These are phyloP conservation scores for Raddia distichophylla DNA, from an alignment of 176 grass and related monocot genomes.

Conservation along the genomic window DNA sequence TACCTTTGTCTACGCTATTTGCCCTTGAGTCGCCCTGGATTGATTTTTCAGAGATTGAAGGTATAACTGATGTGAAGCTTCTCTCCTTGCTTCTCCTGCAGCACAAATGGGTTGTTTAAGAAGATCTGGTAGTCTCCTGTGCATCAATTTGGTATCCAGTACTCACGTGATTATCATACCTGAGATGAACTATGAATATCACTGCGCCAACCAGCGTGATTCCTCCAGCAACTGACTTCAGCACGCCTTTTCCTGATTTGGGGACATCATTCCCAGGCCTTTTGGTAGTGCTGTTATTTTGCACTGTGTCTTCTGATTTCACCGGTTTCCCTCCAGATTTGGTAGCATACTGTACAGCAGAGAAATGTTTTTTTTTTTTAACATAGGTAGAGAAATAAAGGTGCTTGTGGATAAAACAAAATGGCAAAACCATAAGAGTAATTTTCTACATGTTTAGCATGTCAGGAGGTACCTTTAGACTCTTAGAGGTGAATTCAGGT, in stretches of 20 bases:
- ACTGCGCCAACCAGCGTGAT: slow-evolving; percentile 56
- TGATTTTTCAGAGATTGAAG: slow-evolving; percentile 47
- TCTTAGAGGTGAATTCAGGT: slow-evolving; percentile 1
- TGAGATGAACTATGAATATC: slow-evolving; percentile 62
- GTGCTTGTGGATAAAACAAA: neutral
- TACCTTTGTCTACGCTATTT: slow-evolving; percentile 36
- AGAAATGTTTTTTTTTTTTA: neutral
- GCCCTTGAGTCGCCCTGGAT: slow-evolving; percentile 24
- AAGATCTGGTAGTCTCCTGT: neutral
- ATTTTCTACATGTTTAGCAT: neutral
- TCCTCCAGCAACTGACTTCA: slow-evolving; percentile 66
- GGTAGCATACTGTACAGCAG: slow-evolving; percentile 44
- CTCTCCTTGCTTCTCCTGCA: slow-evolving; percentile 54
- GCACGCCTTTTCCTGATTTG: slow-evolving; percentile 52
- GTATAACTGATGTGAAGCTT: slow-evolving; percentile 43
- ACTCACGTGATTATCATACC: slow-evolving; percentile 34
- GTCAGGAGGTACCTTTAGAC: slow-evolving; percentile 34
- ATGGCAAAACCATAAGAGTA: slow-evolving; percentile 8
- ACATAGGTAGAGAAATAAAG: neutral
- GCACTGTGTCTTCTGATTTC: slow-evolving; percentile 22
- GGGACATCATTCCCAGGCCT: slow-evolving; percentile 25
- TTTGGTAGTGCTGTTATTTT: slow-evolving; percentile 1
- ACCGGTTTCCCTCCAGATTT: slow-evolving; percentile 12
- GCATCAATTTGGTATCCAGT: neutral
- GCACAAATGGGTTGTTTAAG: neutral